Conservation (phyloP, 805 yeast genomes). For the Pichia exigua region DNA sequence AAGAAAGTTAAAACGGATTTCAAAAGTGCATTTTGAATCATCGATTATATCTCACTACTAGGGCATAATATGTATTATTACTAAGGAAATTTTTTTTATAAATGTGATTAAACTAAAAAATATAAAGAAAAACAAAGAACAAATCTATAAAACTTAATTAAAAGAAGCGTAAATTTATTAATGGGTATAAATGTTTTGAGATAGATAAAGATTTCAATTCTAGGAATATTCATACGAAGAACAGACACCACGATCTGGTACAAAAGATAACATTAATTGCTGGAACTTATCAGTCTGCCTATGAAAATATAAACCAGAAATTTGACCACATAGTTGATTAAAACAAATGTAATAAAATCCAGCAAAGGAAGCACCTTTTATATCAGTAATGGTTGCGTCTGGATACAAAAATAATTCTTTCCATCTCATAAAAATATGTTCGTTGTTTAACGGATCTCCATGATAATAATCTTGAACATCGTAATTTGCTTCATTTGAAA, state of each 20-base stretch:
- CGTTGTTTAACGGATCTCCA: constrained; percentile 26
- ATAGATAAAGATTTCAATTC: neutral
- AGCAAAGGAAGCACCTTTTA: constrained; percentile 75
- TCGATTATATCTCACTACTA: neutral
- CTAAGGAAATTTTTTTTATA: neutral
- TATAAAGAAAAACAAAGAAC: neutral
- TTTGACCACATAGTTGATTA: constrained; percentile 65
- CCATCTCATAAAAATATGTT: constrained; percentile 85
- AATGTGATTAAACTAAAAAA: neutral
- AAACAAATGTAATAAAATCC: constrained; percentile 88
- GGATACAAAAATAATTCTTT: constrained; percentile 84
- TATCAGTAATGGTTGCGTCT: constrained; percentile 56
- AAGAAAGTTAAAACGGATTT: constrained; percentile 15
- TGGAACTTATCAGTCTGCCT: constrained; percentile 72
- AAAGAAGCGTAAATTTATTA: neutral
- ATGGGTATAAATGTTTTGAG: neutral
- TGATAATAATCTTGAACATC: constrained; percentile 16
- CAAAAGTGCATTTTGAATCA: neutral
- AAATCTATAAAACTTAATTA: neutral
- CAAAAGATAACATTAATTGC: constrained; percentile 56
- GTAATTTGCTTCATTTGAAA: constrained; percentile 25
- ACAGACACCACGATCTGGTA: constrained; percentile 40
- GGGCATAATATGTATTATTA: neutral
- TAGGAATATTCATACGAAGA: constrained; percentile 24
- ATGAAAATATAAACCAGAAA: constrained; percentile 79